Evolutionary conservation across 2,329 filamentous ascomycete species (phyloP), one percentile per base, ranked within the genome.

Genomic region (Pyricularia sp.): DNA sequence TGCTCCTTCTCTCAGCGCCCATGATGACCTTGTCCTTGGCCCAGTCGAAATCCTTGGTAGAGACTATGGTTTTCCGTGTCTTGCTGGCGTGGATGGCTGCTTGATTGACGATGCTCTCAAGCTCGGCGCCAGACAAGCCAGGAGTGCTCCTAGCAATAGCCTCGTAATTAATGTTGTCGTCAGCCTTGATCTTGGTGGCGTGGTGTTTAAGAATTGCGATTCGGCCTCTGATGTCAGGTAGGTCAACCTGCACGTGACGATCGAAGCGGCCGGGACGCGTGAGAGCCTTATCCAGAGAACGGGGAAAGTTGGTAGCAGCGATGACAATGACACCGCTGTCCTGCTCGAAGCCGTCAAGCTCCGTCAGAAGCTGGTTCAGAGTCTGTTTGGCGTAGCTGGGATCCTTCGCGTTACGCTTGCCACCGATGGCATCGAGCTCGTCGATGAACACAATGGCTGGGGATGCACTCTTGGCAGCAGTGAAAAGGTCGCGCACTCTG

Each of bases 1-100:
- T 93, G 73, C 90, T 97, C 78, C 90, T 92, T 76, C 90, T 89
- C 81, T 99, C 95, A 2, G 94, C 92, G 55, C 95, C 95, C 93
- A 99, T 97, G 78, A 97, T 90, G 68, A 99, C 92, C 81, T 95
- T 95, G 82, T 99, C 95, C 80, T 97, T 98, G 69, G 95, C 95
- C 94, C 94, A 99, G 74, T 97, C 94, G 72, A 98, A 90, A 76
- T 98, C 93, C 42, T 85, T 80, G 78, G 93, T 90, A 14, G 86
- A 86, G 68, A 99, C 92, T 64, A 90, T 86, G 70, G 83, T 84
- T 58, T 91, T 86, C 80, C 94, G 95, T 73, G 92, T 86, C 78
- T 95, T 93, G 75, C 93, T 97, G n/a, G 95, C 95, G 75, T 91
- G 92, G 63, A 99, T 90, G 26, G 95, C 95, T 36, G 95, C 95